Base-by-base conservation (phyloP, 2,329 filamentous ascomycete species). In the Keithomyces neogunnii region DNA sequence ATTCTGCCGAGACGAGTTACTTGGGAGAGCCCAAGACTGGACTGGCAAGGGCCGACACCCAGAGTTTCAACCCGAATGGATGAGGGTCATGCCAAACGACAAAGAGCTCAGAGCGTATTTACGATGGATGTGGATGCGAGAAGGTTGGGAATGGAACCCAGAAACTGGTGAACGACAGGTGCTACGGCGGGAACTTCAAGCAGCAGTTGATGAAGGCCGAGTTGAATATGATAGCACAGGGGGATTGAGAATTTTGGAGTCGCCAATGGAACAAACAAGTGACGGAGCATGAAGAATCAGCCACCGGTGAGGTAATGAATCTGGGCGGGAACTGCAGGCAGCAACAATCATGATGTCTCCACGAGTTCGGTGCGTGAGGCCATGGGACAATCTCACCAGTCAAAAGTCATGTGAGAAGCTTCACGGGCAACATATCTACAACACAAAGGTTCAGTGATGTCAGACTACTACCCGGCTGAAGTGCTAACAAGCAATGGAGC, bases 41-140 rank as follows among this genome's bases (percentile, higher is more conserved):
- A 84, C 82, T 60, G 86, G 86, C 1, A 72, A 68, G 60, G 63
- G 78, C 57, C 56, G 69, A 60, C 57, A 69, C 61, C 54, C 67
- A 48, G 72, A 73, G 11, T 89, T 91, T 62, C 84, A 89, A 59
- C 88, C 89, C 0, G 91, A 96, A 67, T 96, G 91, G 91, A 93
- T 90, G 77, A 79, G 88, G 3, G 89, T 96, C 1, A 64, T 86
- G 47, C 89, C 91, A 0, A 71, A 76, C 43, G 91, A 96, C 66
- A 96, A 96, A 69, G 91, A 96, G 66, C 71, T 96, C n/a, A 77
- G 88, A 43, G 89, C 89, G 0, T 96, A 84, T 69, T 68, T 96
- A 61, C 78, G 85, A 39, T 96, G 91, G 90, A 88, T 90, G 81
- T 96, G 91, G 90, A 79, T 93, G 70, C 82, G 84, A 45, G 88